Conservation (phyloP, 1,284 basidiomycete species). For the Sphagnurus paluster region DNA sequence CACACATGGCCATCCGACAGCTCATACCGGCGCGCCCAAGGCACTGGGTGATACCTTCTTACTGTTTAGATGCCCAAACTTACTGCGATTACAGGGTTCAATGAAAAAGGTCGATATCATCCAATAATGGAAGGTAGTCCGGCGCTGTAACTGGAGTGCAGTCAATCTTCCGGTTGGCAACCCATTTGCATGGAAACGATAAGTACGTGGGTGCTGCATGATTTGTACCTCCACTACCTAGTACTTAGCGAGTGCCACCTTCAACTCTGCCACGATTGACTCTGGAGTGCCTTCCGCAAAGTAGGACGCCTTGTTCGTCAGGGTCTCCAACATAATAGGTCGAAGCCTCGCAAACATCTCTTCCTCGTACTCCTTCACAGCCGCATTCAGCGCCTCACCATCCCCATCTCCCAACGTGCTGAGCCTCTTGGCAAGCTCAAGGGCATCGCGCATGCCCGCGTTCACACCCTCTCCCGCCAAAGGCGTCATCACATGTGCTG, state of each 20-base stretch:
- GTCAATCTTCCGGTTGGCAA: too few species aligned
- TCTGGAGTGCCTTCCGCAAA: slow-evolving; percentile 9
- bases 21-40: too few species aligned
- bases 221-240: too few species aligned
- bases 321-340: slow-evolving; percentile 9
- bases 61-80: too few species aligned
- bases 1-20: slow-evolving; percentile 15
- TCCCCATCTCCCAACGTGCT: neutral
- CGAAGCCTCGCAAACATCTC: slow-evolving; percentile 13
- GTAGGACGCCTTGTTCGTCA: slow-evolving; percentile 5
- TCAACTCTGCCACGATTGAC: slow-evolving; percentile 2
- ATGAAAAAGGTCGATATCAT: too few species aligned
- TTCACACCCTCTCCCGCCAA: slow-evolving; percentile 47
- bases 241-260: too few species aligned
- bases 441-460: slow-evolving; percentile 24
- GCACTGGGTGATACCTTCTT: too few species aligned
- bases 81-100: too few species aligned
- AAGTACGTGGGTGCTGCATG: too few species aligned
- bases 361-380: slow-evolving; percentile 14
- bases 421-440: slow-evolving; percentile 19
- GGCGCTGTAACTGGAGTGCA: too few species aligned
- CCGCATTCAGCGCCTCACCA: slow-evolving; percentile 11
- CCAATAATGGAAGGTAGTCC: too few species aligned
- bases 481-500: slow-evolving; percentile 49
- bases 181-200: too few species aligned